phyloP scores from a whole-genome alignment of 805 yeast species.

The Zygosaccharomyces pseudorouxii region DNA sequence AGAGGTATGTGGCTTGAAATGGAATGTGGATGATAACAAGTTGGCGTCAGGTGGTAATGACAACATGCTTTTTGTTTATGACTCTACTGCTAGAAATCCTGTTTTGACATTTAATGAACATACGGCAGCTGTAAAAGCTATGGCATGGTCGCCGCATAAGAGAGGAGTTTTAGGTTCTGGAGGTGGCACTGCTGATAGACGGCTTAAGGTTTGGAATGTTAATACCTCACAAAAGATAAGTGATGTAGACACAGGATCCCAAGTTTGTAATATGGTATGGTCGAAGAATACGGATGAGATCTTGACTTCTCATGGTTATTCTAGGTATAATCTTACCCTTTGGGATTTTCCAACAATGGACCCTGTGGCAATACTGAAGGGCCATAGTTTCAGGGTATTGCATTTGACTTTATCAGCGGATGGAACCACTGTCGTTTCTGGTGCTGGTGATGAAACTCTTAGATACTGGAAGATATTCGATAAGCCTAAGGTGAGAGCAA shows the following conservation, averaged over 20 bases:
- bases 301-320: slow-evolving; percentile 92
- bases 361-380: slow-evolving; percentile 88
- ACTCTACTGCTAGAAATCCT: slow-evolving; percentile 63
- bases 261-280: slow-evolving; percentile 93
- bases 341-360: slow-evolving; percentile 94
- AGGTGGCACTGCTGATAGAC: slow-evolving; percentile 93
- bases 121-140: slow-evolving; percentile 92
- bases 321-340: slow-evolving; percentile 81
- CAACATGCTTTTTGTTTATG: slow-evolving; percentile 81
- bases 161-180: slow-evolving; percentile 91
- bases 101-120: slow-evolving; percentile 74
- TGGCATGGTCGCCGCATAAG: slow-evolving; percentile 97
- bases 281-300: slow-evolving; percentile 86
- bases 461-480: slow-evolving; percentile 95
- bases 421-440: slow-evolving; percentile 94
- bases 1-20: slow-evolving; percentile 92
- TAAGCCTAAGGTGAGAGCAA: slow-evolving; percentile 54
- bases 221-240: slow-evolving; percentile 65
- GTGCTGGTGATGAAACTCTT: slow-evolving; percentile 97
- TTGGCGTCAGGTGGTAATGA: slow-evolving; percentile 96
- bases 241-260: slow-evolving; percentile 93
- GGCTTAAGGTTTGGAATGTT: slow-evolving; percentile 90
- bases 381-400: slow-evolving; percentile 88
- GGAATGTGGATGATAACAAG: slow-evolving; percentile 89
- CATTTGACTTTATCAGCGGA: slow-evolving; percentile 90